These are phyloP conservation scores for Phialophora chinensis DNA, from an alignment of 2,329 filamentous ascomycete species.

Conservation along the genomic window DNA sequence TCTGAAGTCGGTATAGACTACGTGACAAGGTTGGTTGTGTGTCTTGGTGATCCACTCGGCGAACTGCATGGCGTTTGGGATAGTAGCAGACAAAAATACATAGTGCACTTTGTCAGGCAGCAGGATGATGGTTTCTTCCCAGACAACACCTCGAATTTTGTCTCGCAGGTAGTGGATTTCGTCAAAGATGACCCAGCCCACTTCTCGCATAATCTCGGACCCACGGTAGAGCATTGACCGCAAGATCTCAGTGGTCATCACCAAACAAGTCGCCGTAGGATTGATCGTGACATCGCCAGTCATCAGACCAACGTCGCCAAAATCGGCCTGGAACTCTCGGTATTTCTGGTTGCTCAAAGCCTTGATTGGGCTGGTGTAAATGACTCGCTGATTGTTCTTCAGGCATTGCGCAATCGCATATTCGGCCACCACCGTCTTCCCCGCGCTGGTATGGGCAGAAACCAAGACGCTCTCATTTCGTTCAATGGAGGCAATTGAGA, in stretches of 20 bases:
- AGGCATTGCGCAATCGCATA: slow-evolving; percentile 98
- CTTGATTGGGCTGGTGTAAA: slow-evolving; percentile 99
- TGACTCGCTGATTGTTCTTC: slow-evolving; percentile 96
- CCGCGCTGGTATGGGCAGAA: slow-evolving; percentile 94
- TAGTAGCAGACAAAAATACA: slow-evolving; percentile 96
- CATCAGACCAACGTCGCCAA: slow-evolving; percentile 97
- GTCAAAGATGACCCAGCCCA: slow-evolving; percentile 97
- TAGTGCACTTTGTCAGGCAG: slow-evolving; percentile 98
- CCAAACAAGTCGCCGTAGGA: slow-evolving; percentile 93
- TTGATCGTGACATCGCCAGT: slow-evolving; percentile 99
- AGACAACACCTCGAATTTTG: slow-evolving; percentile 91
- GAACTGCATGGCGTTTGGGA: slow-evolving; percentile 98
- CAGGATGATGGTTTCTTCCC: slow-evolving; percentile 99
- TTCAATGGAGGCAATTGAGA: slow-evolving; percentile 93
- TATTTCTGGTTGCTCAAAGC: slow-evolving; percentile 99
- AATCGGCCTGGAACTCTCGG: slow-evolving; percentile 91
- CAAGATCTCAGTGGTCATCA: slow-evolving; percentile 99
- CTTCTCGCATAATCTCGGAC: slow-evolving; percentile 99
- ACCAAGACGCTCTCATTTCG: slow-evolving; percentile 95
- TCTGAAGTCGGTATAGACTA: slow-evolving; percentile 98
- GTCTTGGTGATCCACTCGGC: slow-evolving; percentile 99
- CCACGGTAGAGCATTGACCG: slow-evolving; percentile 97
- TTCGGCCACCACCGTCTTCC: slow-evolving; percentile 97
- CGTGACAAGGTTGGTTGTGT: slow-evolving; percentile 95
- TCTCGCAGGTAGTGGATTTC: slow-evolving; percentile 99